These are phyloP conservation scores for Nicotiana attenuata DNA, from an alignment of 257 asterid genomes.

Conservation along the genomic window DNA sequence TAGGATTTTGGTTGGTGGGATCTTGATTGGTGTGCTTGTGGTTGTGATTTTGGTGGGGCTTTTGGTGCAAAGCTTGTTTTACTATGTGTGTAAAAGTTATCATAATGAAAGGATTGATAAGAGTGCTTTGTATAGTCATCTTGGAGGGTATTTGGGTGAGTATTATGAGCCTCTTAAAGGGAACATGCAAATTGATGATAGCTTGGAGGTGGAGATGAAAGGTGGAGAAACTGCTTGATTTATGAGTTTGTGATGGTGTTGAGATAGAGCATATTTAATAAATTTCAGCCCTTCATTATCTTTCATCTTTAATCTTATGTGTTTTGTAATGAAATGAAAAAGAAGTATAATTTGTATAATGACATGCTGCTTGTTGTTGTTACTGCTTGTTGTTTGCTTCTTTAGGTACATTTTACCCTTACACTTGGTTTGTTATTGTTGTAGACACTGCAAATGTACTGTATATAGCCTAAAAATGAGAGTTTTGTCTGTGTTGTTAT, in stretches of 20 bases:
- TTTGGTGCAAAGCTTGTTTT: conserved; percentile 88
- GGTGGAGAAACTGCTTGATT: conserved; percentile 3
- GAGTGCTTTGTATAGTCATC: conserved; percentile 76
- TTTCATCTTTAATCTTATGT: neutral
- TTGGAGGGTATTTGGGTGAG: conserved; percentile 93
- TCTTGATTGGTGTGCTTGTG: conserved; percentile 79
- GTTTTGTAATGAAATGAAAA: neutral
- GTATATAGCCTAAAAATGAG: neutral
- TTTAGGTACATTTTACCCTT: too few relatives aligned
- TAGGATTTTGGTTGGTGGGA: conserved; percentile 73
- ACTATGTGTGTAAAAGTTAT: conserved; percentile 89
- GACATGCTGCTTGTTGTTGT: too few relatives aligned
- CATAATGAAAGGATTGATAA: conserved; percentile 89
- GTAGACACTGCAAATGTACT: neutral
- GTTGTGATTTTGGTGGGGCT: conserved; percentile 77
- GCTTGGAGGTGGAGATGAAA: conserved; percentile 3
- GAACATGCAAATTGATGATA: conserved; percentile 73
- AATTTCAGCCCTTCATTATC: neutral
- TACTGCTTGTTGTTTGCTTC: too few relatives aligned
- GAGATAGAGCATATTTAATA: neutral
- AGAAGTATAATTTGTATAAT: too few relatives aligned
- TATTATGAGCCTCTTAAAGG: conserved; percentile 87
- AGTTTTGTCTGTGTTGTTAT: neutral
- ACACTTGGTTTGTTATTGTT: too few relatives aligned
- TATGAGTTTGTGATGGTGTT: neutral